phyloP scores from a whole-genome alignment of 2,329 filamentous ascomycete genomes.

The Lasiodiplodia hormozganensis region DNA sequence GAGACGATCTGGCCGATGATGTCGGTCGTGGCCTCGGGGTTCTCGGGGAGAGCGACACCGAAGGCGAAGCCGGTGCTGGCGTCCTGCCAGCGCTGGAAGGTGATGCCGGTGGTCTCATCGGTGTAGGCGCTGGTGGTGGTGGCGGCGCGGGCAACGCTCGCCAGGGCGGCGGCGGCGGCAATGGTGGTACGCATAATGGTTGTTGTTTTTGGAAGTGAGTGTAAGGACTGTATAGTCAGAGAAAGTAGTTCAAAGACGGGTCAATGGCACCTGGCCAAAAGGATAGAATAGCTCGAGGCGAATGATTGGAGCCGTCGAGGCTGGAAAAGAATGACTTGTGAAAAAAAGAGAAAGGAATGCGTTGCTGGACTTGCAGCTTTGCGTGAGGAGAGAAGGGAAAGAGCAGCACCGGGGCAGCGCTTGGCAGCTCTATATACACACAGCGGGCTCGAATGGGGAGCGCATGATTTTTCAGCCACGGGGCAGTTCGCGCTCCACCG shows the following conservation, averaged over 20 bases:
- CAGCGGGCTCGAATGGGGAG: slow-evolving; percentile 9
- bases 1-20: slow-evolving; percentile 60
- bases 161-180: slow-evolving; percentile 20
- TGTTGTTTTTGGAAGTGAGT: slow-evolving; percentile 8
- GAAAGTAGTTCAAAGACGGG: slow-evolving; percentile 5
- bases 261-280: slow-evolving; percentile 28
- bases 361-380: slow-evolving; percentile 27
- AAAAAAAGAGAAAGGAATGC: slow-evolving; percentile 20
- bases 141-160: slow-evolving; percentile 19
- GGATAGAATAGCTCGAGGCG: slow-evolving; percentile 20
- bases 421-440: slow-evolving; percentile 24
- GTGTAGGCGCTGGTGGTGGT: slow-evolving; percentile 31
- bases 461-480: slow-evolving; percentile 26
- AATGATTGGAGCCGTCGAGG: slow-evolving; percentile 29
- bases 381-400: slow-evolving; percentile 5
- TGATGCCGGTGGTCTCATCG: slow-evolving; percentile 43
- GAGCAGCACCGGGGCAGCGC: neutral
- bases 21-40: slow-evolving; percentile 51
- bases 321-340: slow-evolving; percentile 26
- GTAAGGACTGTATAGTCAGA: neutral
- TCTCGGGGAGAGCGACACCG: slow-evolving; percentile 60
- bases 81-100: slow-evolving; percentile 40
- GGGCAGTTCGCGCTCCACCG: neutral
- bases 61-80: slow-evolving; percentile 53
- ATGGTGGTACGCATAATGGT: slow-evolving; percentile 18